These are phyloP conservation scores for Fraxinus dipetala DNA, from an alignment of 305 asterid species.

Conservation along the genomic window DNA sequence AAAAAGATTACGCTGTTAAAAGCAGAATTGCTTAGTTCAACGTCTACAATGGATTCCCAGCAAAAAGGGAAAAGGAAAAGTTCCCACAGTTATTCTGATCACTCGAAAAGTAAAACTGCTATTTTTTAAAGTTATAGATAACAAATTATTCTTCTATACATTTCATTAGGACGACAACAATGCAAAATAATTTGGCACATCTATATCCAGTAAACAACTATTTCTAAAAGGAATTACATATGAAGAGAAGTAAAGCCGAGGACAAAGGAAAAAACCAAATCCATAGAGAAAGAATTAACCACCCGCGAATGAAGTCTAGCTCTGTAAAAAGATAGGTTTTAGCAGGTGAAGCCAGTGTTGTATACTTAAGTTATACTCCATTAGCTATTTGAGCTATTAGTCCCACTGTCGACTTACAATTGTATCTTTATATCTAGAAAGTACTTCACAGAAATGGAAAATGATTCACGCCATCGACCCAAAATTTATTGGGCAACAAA, in stretches of 20 bases:
- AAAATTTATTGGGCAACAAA: not conserved
- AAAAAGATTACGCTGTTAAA: not conserved
- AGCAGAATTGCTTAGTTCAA: not conserved
- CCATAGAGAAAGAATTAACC: not conserved
- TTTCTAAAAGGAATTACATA: not conserved
- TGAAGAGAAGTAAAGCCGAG: not conserved
- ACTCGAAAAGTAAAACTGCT: not conserved
- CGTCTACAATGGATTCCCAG: not conserved
- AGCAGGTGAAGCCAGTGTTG: not conserved
- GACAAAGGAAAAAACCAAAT: not conserved
- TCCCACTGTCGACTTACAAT: not conserved
- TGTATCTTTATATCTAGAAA: not conserved
- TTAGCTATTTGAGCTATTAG: not conserved
- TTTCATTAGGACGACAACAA: not conserved
- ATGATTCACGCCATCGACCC: not conserved
- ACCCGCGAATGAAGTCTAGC: not conserved
- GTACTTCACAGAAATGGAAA: not conserved
- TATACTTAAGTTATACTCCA: not conserved
- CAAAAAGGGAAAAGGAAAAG: not conserved
- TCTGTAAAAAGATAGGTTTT: not conserved
- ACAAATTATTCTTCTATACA: not conserved
- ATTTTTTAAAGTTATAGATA: not conserved
- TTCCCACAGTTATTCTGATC: not conserved
- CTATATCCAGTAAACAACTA: not conserved
- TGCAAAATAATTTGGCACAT: conserved; percentile 1